Base-by-base conservation (phyloP, 306 rosid genomes). In the Parietaria judaica region DNA sequence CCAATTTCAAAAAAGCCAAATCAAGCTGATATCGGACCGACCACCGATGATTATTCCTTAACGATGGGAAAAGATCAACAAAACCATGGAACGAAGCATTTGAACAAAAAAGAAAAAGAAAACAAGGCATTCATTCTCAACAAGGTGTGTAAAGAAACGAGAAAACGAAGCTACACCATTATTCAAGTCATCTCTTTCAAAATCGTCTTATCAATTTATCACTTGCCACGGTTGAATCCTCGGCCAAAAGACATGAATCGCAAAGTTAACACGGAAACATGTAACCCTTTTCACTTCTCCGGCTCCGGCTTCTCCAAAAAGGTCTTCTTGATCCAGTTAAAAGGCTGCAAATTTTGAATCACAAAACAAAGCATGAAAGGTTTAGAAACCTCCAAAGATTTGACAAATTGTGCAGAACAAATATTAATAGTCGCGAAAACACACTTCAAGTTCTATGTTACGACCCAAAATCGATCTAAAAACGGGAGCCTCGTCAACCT, bases 311-410 rank as follows among this genome's bases (percentile, higher is more conserved):
- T 87, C 84, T 87, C 86, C 3, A 87, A 76, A 71, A 82, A 74
- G 46, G 91, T 82, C 97, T 63, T 82, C 85, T 44, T 90, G 61
- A 90, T 59, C 86, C 84, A 90, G 61, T 71, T 82, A 78, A 88
- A 84, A 15, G 95, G 95, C 95, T 86, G 82, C 69, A 64, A 65
- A 76, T 52, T 37, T 69, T 75, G 75, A 14, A 38, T 65, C 70
- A 71, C 31, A 34, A 58, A 56, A 14, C 11, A 54, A 51, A 39
- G 14, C 31, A 53, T 64, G 71, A 55, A 54, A 66, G 64, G 62
- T 38, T 39, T 58, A 5, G 9, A 41, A 41, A 8, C 6, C 7
- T 41, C 9, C 45, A 41, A 41, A 8, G 9, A 41, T 41, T 41
- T 41, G 9, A 41, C 45, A 41, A 41, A 41, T 41, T 5, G 45